Base-by-base conservation (phyloP, 2,329 filamentous ascomycete genomes). In the Metarhizium anisopliae region DNA sequence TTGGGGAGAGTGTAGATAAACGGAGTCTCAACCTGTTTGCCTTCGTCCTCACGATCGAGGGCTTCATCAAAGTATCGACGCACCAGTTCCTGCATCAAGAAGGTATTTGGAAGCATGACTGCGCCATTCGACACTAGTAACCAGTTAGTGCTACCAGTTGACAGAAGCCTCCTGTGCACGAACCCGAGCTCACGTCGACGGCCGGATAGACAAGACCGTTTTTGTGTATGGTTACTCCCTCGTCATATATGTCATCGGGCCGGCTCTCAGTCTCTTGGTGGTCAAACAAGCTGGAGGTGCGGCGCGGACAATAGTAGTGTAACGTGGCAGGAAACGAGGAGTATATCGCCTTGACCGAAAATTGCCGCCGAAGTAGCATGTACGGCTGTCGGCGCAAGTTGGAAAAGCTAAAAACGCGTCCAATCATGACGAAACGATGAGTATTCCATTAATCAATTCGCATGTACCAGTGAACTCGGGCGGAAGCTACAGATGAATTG, bases 171-270 rank as follows among this genome's bases (percentile, higher is more conserved):
- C 32, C 32, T 25, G 25, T 1, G 3, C 25, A 51, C 36, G 2
- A 8, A 51, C 30, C 32, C 38, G 36, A 38, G 25, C 13, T 10
- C 25, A 35, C 18, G n/a, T 58, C 13, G 4, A 58, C 32, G n/a
- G n/a, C 53, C 4, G 57, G 59, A 51, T 60, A 60, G 43, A 61
- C 55, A 3, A 61, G 51, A 8, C 59, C 60, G 50, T 55, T 14
- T 1, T 47, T 54, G 4, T 32, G 40, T 35, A 61, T 36, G 1
- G 16, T 42, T 2, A 61, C 59, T 1, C 50, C 51, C 50, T 59
- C 59, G 11, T 61, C 57, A 47, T 47, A 51, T 16, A 51, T 7
- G n/a, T 58, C 52, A 14, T 53, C 6, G 0, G 50, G 52, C 6
- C 55, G 51, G 25, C 36, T 35, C 1, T 55, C 42, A 14, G 29